Percentiles rank a stretch among this genome's conserved stretches.
phyloP scores from a whole-genome alignment of 2,329 filamentous ascomycete genomes.

The Botrytis fragariae region DNA sequence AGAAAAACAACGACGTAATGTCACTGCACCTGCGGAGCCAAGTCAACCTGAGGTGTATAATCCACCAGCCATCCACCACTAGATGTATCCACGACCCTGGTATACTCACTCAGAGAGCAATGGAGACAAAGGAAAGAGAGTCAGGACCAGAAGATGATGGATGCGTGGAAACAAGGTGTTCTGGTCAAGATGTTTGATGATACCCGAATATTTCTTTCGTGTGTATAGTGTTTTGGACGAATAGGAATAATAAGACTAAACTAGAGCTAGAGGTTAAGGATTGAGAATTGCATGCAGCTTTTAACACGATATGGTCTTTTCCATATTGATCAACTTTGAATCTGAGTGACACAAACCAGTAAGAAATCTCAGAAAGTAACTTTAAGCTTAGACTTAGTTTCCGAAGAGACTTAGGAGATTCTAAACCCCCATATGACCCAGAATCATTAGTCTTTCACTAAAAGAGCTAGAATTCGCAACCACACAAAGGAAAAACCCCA shows the following conservation, averaged over 20 bases:
- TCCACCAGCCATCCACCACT: not conserved
- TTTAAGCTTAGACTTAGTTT: not conserved
- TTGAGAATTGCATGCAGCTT: not conserved
- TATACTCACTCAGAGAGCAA: not conserved
- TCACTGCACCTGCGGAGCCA: not conserved
- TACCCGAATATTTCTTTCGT: conserved; percentile 3
- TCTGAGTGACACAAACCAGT: not conserved
- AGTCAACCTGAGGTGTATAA: not conserved
- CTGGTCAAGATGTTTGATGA: not conserved
- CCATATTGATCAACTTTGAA: not conserved
- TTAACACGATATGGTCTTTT: not conserved
- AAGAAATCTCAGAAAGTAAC: not conserved
- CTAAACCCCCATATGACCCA: too few relatives aligned
- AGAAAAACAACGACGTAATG: not conserved
- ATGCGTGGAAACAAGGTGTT: not conserved
- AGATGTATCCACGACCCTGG: too few relatives aligned
- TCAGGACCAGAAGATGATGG: not conserved
- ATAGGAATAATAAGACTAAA: not conserved
- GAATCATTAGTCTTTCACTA: not conserved
- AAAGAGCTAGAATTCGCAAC: not conserved
- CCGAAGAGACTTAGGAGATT: not conserved
- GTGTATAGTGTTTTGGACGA: conserved; percentile 1
- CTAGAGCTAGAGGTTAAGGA: not conserved
- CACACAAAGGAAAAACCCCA: not conserved
- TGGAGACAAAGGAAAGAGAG: not conserved